phyloP scores from a whole-genome alignment of 2,329 filamentous ascomycete genomes.

The Endothia cerciana region DNA sequence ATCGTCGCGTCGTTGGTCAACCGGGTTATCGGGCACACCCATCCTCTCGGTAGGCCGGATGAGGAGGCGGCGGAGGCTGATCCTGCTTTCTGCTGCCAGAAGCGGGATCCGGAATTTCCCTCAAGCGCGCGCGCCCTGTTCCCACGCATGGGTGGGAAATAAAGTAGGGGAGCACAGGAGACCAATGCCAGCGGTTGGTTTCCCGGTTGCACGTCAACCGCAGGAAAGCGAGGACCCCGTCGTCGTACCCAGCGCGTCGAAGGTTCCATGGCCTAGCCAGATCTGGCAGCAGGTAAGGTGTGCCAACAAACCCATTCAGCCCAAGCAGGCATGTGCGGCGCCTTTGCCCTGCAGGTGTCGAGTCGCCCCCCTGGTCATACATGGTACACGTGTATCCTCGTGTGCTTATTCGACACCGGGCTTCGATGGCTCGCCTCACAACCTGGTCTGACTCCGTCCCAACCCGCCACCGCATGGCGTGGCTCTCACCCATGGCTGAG shows the following conservation, averaged over 20 bases:
- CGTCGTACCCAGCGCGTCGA: neutral
- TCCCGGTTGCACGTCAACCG: no score
- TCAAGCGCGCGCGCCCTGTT: neutral
- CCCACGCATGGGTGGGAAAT: no score
- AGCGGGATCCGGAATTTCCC: neutral
- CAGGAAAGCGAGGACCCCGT: neutral
- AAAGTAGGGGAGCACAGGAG: no score
- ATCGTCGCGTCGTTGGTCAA: neutral
- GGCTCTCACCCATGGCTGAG: neutral
- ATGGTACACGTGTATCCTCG: neutral
- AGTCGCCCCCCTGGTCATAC: neutral
- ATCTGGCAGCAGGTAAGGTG: slow-evolving; percentile 2
- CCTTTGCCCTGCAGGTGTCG: neutral
- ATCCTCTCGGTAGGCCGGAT: neutral
- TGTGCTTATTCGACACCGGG: neutral
- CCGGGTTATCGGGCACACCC: neutral
- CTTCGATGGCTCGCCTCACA: neutral
- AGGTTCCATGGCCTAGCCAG: neutral
- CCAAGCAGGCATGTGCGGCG: slow-evolving; percentile 5
- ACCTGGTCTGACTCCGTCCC: neutral
- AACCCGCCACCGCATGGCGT: neutral
- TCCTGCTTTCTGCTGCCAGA: neutral
- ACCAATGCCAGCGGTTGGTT: no score
- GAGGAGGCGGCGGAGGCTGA: neutral
- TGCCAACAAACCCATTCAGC: neutral